phyloP scores from a whole-genome alignment of 2,329 filamentous ascomycete genomes.

The Penicillium fuscoglaucum region DNA sequence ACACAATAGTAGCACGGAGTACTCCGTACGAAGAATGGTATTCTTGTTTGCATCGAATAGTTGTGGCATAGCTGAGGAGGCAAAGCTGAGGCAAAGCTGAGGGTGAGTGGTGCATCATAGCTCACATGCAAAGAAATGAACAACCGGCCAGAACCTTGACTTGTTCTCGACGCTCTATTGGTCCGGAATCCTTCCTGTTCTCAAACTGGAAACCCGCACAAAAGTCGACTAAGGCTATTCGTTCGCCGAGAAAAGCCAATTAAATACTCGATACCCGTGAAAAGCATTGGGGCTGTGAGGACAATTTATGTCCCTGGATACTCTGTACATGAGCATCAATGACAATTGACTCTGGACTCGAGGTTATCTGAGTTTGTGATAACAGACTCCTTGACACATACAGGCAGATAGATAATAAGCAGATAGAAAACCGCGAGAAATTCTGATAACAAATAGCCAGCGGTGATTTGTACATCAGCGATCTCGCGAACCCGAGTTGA shows the following conservation, averaged over 20 bases:
- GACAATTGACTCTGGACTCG: background rate
- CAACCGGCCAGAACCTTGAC: background rate
- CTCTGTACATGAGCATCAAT: background rate
- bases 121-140: background rate
- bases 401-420: conserved; percentile 1
- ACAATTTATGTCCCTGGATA: background rate
- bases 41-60: background rate
- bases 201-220: background rate
- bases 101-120: background rate
- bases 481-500: background rate
- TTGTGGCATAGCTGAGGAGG: too few relatives aligned
- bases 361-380: background rate
- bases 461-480: background rate
- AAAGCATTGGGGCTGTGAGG: background rate
- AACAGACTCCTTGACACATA: background rate
- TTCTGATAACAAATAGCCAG: background rate
- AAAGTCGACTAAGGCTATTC: background rate
- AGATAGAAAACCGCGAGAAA: background rate
- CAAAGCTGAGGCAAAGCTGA: background rate
- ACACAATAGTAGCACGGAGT: background rate
- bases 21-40: background rate
- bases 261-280: background rate
- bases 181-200: background rate
- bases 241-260: background rate
- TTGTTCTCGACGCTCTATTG: background rate